Evolutionary conservation across 179 eudicot genomes (phyloP).

Genomic region (Beta lomatogona): DNA sequence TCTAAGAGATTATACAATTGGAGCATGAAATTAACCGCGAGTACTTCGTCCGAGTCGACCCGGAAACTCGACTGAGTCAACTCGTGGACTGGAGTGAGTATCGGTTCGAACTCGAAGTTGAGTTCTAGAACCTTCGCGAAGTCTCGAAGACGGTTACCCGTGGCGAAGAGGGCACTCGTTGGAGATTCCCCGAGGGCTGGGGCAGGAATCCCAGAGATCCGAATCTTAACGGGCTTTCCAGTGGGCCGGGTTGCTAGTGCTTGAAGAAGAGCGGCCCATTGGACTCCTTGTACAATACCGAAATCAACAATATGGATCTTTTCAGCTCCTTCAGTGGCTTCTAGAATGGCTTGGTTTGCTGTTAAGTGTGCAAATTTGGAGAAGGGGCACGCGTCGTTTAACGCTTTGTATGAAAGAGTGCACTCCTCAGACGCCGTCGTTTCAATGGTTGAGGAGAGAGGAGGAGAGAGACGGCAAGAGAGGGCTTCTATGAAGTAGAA

Average conservation of each 20-base stretch:
- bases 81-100: slow-evolving; percentile 52
- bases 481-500: slow-evolving; percentile 72
- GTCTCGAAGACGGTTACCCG: slow-evolving; percentile 75
- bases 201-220: slow-evolving; percentile 91
- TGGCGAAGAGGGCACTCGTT: slow-evolving; percentile 45
- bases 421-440: slow-evolving; percentile 61
- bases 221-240: slow-evolving; percentile 68
- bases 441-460: slow-evolving; percentile 8
- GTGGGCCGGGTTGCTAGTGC: slow-evolving; percentile 82
- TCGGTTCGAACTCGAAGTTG: slow-evolving; percentile 67
- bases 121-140: slow-evolving; percentile 80
- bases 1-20: slow-evolving; percentile 72
- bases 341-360: slow-evolving; percentile 90
- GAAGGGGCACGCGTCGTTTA: slow-evolving; percentile 90
- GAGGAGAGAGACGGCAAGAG: slow-evolving; percentile 39
- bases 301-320: slow-evolving; percentile 87
- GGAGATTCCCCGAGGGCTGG: slow-evolving; percentile 57
- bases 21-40: slow-evolving; percentile 88
- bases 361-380: slow-evolving; percentile 89
- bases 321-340: slow-evolving; percentile 58
- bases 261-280: slow-evolving; percentile 91
- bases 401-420: slow-evolving; percentile 64
- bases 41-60: slow-evolving; percentile 64
- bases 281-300: slow-evolving; percentile 89
- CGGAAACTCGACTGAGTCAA: slow-evolving; percentile 57